A percentile compares a stretch with the other conserved stretches of the same genome.
These are phyloP conservation scores for Coemansia sp. DNA, from an alignment of 192 early-diverging fungal species.

Conservation along the genomic window DNA sequence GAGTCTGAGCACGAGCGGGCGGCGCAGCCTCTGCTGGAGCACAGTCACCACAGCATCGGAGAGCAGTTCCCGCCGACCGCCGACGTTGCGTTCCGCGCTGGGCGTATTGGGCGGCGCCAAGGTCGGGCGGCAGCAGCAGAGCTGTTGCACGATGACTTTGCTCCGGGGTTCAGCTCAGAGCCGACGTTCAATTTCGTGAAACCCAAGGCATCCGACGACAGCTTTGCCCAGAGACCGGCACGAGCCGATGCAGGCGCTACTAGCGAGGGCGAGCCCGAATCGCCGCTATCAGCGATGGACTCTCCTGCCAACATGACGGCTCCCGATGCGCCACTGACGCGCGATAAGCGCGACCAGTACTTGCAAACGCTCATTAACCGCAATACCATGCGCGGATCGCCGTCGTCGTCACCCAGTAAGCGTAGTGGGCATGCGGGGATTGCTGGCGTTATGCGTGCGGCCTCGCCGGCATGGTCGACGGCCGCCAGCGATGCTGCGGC, in stretches of 20 bases:
- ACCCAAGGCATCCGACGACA: constrained; percentile 10
- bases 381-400: constrained; percentile 38
- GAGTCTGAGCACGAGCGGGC: constrained; percentile 1
- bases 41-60: background rate
- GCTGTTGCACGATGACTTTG: constrained; percentile 31
- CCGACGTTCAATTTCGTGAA: constrained; percentile 16
- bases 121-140: constrained; percentile 44
- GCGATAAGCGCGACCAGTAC: constrained; percentile 57
- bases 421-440: constrained; percentile 25
- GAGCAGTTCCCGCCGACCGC: constrained; percentile 17
- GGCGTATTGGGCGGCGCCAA: constrained; percentile 45
- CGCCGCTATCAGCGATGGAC: background rate
- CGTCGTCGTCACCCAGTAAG: constrained; percentile 25
- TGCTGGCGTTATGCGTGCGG: constrained; percentile 31
- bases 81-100: constrained; percentile 9
- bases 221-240: constrained; percentile 4
- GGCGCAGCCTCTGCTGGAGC: background rate
- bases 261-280: constrained; percentile 22
- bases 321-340: constrained; percentile 39
- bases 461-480: constrained; percentile 22
- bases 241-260: background rate
- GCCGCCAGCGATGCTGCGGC: background rate
- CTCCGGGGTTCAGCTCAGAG: background rate
- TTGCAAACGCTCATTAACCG: constrained; percentile 54
- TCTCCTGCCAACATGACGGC: constrained; percentile 10